Conservation (phyloP, 2,329 filamentous ascomycete genomes). For the Aspergillus piperis region DNA sequence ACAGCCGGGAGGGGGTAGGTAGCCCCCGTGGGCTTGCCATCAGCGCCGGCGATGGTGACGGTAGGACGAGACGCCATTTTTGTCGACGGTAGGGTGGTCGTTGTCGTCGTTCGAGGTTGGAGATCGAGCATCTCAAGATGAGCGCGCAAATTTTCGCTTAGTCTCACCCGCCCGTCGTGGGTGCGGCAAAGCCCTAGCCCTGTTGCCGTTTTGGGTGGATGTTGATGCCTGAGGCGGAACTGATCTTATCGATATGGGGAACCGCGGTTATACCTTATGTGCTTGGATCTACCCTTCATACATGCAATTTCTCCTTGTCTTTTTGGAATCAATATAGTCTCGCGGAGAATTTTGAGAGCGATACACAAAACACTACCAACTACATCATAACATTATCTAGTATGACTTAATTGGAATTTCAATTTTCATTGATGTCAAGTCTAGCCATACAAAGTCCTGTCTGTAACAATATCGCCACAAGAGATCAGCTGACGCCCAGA, state of each 20-base stretch:
- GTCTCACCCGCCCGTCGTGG: conserved; percentile 29
- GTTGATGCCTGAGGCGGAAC: not conserved
- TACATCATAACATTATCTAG: too few species aligned
- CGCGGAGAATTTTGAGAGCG: too few species aligned
- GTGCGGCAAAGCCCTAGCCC: conserved; percentile 40
- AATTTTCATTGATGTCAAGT: too few species aligned
- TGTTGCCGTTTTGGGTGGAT: conserved; percentile 23
- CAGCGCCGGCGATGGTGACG: conserved; percentile 94
- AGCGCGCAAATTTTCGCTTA: conserved; percentile 50
- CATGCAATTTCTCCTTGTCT: too few species aligned
- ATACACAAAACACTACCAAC: too few species aligned
- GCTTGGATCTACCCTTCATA: too few species aligned
- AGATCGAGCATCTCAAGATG: conserved; percentile 36
- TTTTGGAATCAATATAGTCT: too few species aligned
- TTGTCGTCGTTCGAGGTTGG: conserved; percentile 42
- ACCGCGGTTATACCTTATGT: not conserved
- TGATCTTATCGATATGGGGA: not conserved
- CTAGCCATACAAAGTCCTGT: too few species aligned
- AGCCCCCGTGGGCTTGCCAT: conserved; percentile 87
- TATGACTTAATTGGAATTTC: too few species aligned
- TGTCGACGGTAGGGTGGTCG: conserved; percentile 42
- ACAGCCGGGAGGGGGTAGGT: conserved; percentile 93
- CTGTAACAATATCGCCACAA: too few species aligned
- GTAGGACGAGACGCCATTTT: conserved; percentile 95
- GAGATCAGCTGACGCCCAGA: too few species aligned